Conservation (phyloP, 345 rosid species). For the Cardiospermum halicacabum region DNA sequence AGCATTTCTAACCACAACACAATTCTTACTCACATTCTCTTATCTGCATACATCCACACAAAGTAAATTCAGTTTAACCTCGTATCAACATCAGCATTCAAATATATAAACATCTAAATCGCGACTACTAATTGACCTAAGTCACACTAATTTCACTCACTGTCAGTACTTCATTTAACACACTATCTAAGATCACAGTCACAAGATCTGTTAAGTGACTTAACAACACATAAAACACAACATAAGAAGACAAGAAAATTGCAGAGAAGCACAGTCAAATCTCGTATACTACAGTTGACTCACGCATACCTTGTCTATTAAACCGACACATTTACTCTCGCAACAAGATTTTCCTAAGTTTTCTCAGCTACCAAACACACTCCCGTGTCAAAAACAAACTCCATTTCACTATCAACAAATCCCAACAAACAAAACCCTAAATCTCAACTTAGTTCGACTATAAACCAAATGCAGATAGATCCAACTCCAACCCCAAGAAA, state of each 20-base stretch:
- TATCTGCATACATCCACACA: constrained; percentile 40
- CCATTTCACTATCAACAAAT: constrained; percentile 17
- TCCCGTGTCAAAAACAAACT: constrained; percentile 21
- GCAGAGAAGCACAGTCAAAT: neutral
- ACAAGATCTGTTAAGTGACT: constrained; percentile 4
- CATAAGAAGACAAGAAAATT: constrained; percentile 1
- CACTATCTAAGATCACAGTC: constrained; percentile 12
- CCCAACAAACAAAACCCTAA: constrained; percentile 20
- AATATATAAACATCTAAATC: neutral
- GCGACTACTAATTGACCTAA: constrained; percentile 17
- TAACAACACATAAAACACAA: constrained; percentile 1
- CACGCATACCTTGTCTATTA: constrained; percentile 3
- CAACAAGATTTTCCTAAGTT: constrained; percentile 18
- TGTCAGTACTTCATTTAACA: constrained; percentile 9
- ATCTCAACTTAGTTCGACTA: constrained; percentile 16
- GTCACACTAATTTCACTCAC: constrained; percentile 18
- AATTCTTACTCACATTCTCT: constrained; percentile 31
- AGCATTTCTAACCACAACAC: constrained; percentile 22
- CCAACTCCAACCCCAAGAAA: constrained; percentile 18
- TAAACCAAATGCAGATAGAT: constrained; percentile 33
- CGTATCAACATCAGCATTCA: constrained; percentile 8
- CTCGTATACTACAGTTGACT: constrained; percentile 12
- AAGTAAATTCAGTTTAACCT: constrained; percentile 20
- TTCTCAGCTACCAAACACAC: constrained; percentile 24
- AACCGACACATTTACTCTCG: constrained; percentile 7